Evolutionary conservation across 2,329 filamentous ascomycete species (phyloP).

Genomic region (Trichoderma atroviride): DNA sequence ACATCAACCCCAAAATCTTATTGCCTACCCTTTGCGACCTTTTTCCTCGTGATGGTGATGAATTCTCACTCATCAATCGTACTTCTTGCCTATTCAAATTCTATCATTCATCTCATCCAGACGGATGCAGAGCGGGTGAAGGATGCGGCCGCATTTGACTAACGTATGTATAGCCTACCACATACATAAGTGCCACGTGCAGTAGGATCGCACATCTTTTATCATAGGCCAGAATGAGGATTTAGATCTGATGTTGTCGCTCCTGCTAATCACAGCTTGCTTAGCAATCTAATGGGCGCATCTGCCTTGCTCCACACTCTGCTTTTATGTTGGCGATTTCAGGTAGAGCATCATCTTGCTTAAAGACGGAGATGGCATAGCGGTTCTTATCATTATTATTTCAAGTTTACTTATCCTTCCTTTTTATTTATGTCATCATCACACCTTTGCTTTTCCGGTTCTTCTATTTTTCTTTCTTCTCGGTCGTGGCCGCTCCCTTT

Average conservation of each 20-base stretch:
- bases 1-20: too few relatives aligned
- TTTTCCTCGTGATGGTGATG: too few relatives aligned
- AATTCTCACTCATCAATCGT: not conserved
- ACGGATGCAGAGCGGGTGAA: not conserved
- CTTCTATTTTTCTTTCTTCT: not conserved
- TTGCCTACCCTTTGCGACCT: too few relatives aligned
- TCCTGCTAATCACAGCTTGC: not conserved
- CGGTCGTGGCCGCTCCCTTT: not conserved
- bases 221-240: not conserved
- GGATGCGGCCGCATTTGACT: not conserved
- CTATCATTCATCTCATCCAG: not conserved
- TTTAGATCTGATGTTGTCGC: not conserved
- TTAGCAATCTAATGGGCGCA: slow-evolving; percentile 2
- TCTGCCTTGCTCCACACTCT: not conserved
- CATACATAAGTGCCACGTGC: not conserved
- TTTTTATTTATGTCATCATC: not conserved
- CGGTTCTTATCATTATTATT: not conserved
- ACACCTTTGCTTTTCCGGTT: not conserved
- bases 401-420: not conserved
- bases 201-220: not conserved
- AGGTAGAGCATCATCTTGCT: not conserved
- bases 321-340: not conserved
- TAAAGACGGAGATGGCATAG: not conserved
- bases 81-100: not conserved
- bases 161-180: not conserved